Evolutionary conservation across 202 grass and related monocot species (phyloP).

Genomic region (Panicum hallii): DNA sequence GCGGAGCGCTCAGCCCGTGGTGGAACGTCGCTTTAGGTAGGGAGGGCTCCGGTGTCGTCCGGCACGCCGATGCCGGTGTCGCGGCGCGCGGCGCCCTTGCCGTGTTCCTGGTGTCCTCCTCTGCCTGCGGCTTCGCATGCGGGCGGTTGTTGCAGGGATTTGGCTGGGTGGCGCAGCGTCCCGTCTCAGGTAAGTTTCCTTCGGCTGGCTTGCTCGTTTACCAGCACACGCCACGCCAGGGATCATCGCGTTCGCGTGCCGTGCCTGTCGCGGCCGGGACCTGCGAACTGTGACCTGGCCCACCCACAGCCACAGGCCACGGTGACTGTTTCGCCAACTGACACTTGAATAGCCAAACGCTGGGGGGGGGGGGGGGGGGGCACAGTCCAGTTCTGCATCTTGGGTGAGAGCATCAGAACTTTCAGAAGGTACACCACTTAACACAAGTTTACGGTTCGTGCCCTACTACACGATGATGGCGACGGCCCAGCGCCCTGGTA

Average conservation of each 20-base stretch:
- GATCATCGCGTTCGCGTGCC: neutral
- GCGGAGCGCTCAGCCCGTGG: too few species aligned
- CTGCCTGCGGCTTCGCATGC: neutral
- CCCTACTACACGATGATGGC: neutral
- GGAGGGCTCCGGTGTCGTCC: neutral
- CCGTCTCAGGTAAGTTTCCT: neutral
- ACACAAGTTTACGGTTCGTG: neutral
- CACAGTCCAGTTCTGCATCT: neutral
- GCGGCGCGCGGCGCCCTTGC: neutral
- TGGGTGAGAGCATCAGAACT: neutral
- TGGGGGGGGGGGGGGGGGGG: too few species aligned
- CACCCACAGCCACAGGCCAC: too few species aligned
- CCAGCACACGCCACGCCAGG: neutral
- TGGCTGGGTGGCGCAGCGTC: neutral
- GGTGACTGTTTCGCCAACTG: neutral
- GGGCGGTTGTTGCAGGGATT: neutral
- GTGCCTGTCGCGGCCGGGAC: neutral
- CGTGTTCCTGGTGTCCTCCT: neutral
- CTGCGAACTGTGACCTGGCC: neutral
- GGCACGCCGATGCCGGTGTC: neutral
- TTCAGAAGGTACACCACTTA: neutral
- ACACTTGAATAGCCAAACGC: neutral
- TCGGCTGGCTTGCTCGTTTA: neutral
- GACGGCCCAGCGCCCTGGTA: neutral
- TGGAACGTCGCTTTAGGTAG: constrained; percentile 28